These are phyloP conservation scores for Penicillium crystallinum DNA, from an alignment of 495 filamentous ascomycete genomes.

Conservation along the genomic window DNA sequence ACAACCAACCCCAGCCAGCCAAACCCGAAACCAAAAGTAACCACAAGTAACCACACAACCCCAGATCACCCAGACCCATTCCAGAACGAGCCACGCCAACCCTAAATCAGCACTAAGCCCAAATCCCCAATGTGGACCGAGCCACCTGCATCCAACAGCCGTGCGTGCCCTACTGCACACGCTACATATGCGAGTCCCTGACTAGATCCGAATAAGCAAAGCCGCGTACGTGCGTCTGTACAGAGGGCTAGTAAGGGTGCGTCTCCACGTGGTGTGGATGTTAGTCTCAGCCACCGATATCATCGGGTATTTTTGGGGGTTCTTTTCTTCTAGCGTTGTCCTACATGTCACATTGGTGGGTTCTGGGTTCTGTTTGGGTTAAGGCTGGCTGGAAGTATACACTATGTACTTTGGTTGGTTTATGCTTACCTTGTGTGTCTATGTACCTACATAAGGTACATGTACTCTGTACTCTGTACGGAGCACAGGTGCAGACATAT, in stretches of 20 bases:
- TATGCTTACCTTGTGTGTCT: too few species aligned
- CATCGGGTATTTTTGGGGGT: conserved; percentile 6
- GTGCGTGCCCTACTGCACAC: background rate
- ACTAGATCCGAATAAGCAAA: conserved; percentile 1
- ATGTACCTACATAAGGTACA: too few species aligned
- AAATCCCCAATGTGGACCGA: background rate
- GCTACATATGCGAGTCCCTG: background rate
- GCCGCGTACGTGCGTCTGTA: background rate
- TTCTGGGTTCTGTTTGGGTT: too few species aligned
- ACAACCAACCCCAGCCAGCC: too few species aligned
- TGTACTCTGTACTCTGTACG: too few species aligned
- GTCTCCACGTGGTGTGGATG: conserved; percentile 1
- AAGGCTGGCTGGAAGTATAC: too few species aligned
- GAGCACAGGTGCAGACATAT: too few species aligned
- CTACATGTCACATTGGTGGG: background rate
- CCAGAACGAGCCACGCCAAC: background rate
- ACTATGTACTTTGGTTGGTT: background rate
- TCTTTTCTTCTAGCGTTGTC: conserved; percentile 3
- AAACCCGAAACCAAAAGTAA: too few species aligned
- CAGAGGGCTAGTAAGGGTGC: background rate
- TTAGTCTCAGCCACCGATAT: conserved; percentile 6
- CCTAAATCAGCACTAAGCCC: background rate
- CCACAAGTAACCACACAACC: background rate
- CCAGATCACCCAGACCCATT: background rate
- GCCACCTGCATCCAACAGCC: background rate